Conservation (phyloP, 2,329 filamentous ascomycete genomes). For the Colletotrichum gigasporum region DNA sequence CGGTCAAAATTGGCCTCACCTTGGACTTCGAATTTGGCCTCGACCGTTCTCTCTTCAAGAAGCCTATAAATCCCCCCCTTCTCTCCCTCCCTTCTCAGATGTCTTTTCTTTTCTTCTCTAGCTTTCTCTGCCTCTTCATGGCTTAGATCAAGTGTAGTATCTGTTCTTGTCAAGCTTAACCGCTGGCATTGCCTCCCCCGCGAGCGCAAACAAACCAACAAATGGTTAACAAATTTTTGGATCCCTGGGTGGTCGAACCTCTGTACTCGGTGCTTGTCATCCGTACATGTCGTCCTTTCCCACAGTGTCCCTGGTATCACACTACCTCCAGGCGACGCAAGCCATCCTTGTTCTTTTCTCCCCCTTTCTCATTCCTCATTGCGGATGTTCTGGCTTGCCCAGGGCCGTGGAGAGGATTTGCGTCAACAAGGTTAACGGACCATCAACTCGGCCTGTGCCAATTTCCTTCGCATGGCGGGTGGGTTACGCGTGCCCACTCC, state of each 20-base stretch:
- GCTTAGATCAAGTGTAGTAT: conserved; percentile 32
- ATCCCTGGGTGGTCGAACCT: not conserved
- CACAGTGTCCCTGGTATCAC: conserved; percentile 17
- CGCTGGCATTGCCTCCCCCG: not conserved
- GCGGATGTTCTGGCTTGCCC: not conserved
- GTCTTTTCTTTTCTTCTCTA: conserved; percentile 30
- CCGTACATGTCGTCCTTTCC: not conserved
- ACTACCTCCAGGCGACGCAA: conserved; percentile 12
- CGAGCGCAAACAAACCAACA: not conserved
- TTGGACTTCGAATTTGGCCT: not conserved
- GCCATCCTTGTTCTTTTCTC: not conserved
- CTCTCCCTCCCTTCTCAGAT: not conserved
- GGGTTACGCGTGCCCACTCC: not conserved
- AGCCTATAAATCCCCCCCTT: not conserved
- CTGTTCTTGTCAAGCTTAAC: conserved; percentile 12
- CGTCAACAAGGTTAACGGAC: not conserved
- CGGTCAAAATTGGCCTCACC: not conserved
- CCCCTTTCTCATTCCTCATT: not conserved
- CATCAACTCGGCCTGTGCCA: too few species aligned
- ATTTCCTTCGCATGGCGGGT: not conserved
- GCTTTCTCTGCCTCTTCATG: conserved; percentile 34
- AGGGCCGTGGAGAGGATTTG: not conserved
- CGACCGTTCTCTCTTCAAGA: not conserved
- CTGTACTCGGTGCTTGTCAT: not conserved
- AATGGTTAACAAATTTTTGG: not conserved